Evolutionary conservation across 768 basidiomycete species (phyloP).

Genomic region (Suillus alpinus): DNA sequence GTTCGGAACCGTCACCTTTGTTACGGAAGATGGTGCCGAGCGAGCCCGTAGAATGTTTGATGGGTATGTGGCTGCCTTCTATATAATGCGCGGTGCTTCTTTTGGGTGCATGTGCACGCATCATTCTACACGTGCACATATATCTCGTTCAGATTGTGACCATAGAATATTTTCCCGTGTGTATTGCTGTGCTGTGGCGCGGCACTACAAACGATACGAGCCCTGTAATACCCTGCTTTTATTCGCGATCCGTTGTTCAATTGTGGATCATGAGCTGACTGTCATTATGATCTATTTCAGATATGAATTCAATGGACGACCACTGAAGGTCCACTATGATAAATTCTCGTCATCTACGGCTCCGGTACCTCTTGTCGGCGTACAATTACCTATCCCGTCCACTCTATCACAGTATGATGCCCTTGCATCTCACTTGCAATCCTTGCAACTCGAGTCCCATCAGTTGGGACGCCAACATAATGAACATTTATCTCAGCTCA

Average conservation of each 20-base stretch:
- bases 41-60: constrained; percentile 86
- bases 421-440: constrained; percentile 10
- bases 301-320: constrained; percentile 84
- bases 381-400: constrained; percentile 14
- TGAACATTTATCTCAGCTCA: constrained; percentile 7
- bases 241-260: background rate
- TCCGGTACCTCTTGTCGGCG: constrained; percentile 22
- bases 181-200: background rate
- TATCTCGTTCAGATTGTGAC: background rate
- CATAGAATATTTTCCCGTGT: background rate
- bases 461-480: constrained; percentile 17
- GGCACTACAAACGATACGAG: background rate
- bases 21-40: constrained; percentile 80
- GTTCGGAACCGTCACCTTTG: constrained; percentile 89
- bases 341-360: constrained; percentile 55
- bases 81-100: background rate
- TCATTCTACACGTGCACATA: background rate
- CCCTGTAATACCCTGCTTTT: background rate
- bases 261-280: constrained; percentile 8
- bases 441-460: constrained; percentile 1
- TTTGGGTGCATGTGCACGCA: background rate
- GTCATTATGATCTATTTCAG: constrained; percentile 36
- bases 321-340: constrained; percentile 90
- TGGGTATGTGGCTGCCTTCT: constrained; percentile 55
- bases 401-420: constrained; percentile 20